Base-by-base conservation (phyloP, 495 filamentous ascomycete genomes). In the Bacidia rubella region DNA sequence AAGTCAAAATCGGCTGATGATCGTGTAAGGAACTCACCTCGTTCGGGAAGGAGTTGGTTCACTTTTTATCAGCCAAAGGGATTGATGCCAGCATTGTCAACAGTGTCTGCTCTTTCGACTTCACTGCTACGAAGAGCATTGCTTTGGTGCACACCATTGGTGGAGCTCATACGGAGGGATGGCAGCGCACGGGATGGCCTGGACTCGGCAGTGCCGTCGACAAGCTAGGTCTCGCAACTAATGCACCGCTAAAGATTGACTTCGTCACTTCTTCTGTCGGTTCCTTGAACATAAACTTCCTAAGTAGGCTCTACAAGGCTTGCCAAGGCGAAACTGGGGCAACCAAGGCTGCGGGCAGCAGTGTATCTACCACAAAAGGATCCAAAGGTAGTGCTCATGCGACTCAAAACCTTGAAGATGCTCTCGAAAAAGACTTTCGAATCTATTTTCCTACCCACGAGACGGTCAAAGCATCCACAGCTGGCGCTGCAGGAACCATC, bases 81-180 rank as follows among this genome's bases (percentile, higher is more conserved):
- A 56, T 94, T 2, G 70, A 81, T n/a, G 65, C 76, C 9, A 74
- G 70, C 19, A 68, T 89, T 4, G 65, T 84, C 42, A 59, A 60
- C 27, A 87, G 74, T 50, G 69, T 80, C 29, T 71, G 66, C 10
- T 76, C 73, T 10, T 95, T 87, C 65, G 86, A 95, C 58, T 95
- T 90, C 58, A 71, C 70, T 0, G 71, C 75, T 50, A 92, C 88
- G 1, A 58, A 64, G 0, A 68, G 75, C 4, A 73, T 87, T 51
- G 80, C 71, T n/a, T 94, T 95, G 62, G 78, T 95, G 3, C 86
- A 95, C 52, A 80, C 83, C 1, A 84, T 93, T 55, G 78, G 80
- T 25, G 80, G 80, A 22, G 60, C 69, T 2, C 76, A 82, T 60
- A 60, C 41, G 23, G 75, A 70, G 3, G 68, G 67, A 12, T 78